Base-by-base conservation (phyloP, 2,329 filamentous ascomycete genomes). In the Hypoxylon sp. region DNA sequence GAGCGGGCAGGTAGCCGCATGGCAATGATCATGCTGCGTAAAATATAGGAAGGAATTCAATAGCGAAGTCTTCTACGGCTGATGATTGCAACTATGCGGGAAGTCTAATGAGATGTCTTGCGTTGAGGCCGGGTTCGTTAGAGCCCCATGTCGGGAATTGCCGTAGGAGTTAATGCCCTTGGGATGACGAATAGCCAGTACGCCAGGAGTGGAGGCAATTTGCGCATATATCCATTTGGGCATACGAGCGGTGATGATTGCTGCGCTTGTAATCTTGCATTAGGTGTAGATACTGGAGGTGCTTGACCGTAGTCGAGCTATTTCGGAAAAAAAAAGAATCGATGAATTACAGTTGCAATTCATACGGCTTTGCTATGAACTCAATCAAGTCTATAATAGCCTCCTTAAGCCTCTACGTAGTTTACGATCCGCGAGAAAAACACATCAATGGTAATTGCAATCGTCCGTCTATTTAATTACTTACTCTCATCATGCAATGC, bases 121-220 rank as follows among this genome's bases (percentile, higher is more conserved):
- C 17, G 10, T 48, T 24, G 37, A 47, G n/a, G n/a, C 29, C 31
- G 44, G 35, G 15, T 37, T 57, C 19, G 6, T 51, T 15, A 15
- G 19, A 47, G 24, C 17, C 21, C 8, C 10, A 42, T 44, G 8
- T 35, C 5, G 13, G 27, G 53, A 37, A 44, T 53, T 21, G 24
- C 42, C 37, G 29, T 27, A 53, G 60, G 61, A 59, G 54, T 53
- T 64, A 24, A 58, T 58, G 37, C 48, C 61, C 61, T 39, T 39
- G 27, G n/a, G 21, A 44, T 39, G 32, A 51, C 31, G 44, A 17
- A 39, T 47, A 35, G 37, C 6, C 19, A 6, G 5, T 17, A 44
- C 17, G 39, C 31, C 29, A 46, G 5, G 42, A 42, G 15, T 13
- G 31, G 55, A 50, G 55, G 55, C 32, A 37, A 27, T 39, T 46